Evolutionary conservation across 352 stramenopile species (phyloP).

Genomic region (Phytophthora foliorum): DNA sequence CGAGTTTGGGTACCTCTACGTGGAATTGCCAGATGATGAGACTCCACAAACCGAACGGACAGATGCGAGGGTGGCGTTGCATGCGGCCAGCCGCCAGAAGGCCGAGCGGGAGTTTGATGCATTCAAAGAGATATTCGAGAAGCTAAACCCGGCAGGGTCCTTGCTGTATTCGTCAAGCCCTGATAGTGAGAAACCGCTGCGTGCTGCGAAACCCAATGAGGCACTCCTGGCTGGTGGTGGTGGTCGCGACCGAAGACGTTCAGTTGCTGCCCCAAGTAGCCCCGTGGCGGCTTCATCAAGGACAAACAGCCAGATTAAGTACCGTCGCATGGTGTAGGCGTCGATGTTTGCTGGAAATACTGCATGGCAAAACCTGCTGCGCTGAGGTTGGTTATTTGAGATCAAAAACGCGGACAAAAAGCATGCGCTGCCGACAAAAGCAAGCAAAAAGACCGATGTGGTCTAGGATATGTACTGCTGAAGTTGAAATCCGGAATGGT

Average conservation of each 20-base stretch:
- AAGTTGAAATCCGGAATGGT: background rate
- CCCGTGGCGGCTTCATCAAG: conserved; percentile 2
- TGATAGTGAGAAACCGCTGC: conserved; percentile 25
- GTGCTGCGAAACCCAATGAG: conserved; percentile 37
- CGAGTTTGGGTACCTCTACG: conserved; percentile 42
- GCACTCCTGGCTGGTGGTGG: conserved; percentile 27
- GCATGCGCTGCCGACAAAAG: background rate
- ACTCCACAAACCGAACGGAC: conserved; percentile 13
- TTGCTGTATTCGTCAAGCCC: conserved; percentile 6
- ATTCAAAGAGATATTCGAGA: conserved; percentile 38
- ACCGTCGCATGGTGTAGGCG: conserved; percentile 24
- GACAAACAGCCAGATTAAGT: conserved; percentile 16
- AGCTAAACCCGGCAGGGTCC: conserved; percentile 22
- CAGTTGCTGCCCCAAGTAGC: conserved; percentile 20
- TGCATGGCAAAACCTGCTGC: too few relatives aligned
- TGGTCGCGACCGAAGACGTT: conserved; percentile 22
- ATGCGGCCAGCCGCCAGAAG: conserved; percentile 19
- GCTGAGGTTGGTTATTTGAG: too few relatives aligned
- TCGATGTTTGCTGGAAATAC: background rate
- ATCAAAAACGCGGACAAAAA: background rate
- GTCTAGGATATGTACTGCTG: background rate
- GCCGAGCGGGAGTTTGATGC: conserved; percentile 31
- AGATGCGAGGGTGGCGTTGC: conserved; percentile 18
- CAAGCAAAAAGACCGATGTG: background rate
- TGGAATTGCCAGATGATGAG: conserved; percentile 44